A percentile compares a stretch with the other conserved stretches of the same genome.
phyloP scores from a whole-genome alignment of 2,329 filamentous ascomycete species.

The Fusarium mangiferae region DNA sequence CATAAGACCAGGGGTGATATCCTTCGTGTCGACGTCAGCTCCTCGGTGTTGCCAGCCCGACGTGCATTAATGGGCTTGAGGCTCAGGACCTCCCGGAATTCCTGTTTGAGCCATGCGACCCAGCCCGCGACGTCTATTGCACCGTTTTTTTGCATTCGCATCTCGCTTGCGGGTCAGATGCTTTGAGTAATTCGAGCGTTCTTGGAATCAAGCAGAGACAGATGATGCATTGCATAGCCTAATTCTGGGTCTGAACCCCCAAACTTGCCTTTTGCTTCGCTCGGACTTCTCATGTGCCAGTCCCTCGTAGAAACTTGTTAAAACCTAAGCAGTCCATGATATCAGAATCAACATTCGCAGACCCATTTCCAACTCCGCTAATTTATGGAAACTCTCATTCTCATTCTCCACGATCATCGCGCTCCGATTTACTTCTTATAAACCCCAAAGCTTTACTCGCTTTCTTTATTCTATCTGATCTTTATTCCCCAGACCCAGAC shows the following conservation, averaged over 20 bases:
- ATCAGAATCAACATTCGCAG: conserved; percentile 11
- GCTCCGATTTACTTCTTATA: conserved; percentile 16
- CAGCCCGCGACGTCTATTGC: conserved; percentile 19
- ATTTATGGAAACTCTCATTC: conserved; percentile 24
- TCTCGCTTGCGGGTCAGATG: conserved; percentile 19
- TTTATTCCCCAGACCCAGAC: conserved; percentile 13
- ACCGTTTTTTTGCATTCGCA: background rate
- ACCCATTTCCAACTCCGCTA: conserved; percentile 26
- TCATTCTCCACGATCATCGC: conserved; percentile 19
- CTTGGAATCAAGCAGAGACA: background rate
- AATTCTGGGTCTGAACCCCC: conserved; percentile 20
- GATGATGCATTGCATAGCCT: conserved; percentile 20
- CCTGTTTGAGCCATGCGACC: conserved; percentile 15
- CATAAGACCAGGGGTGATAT: conserved; percentile 16
- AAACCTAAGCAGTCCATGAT: conserved; percentile 16
- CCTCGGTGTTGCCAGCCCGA: background rate
- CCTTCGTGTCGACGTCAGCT: conserved; percentile 12
- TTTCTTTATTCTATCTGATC: conserved; percentile 2
- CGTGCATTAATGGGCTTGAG: conserved; percentile 10
- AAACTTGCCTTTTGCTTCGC: too few species aligned
- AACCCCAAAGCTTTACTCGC: conserved; percentile 7
- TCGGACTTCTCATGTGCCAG: background rate
- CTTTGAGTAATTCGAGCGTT: background rate
- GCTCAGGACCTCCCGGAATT: conserved; percentile 27
- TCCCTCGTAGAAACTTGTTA: conserved; percentile 10